Percentiles rank a stretch among this genome's conserved stretches.
phyloP scores from a whole-genome alignment of 2,329 filamentous ascomycete genomes.

The Penicillium hesseltinei region DNA sequence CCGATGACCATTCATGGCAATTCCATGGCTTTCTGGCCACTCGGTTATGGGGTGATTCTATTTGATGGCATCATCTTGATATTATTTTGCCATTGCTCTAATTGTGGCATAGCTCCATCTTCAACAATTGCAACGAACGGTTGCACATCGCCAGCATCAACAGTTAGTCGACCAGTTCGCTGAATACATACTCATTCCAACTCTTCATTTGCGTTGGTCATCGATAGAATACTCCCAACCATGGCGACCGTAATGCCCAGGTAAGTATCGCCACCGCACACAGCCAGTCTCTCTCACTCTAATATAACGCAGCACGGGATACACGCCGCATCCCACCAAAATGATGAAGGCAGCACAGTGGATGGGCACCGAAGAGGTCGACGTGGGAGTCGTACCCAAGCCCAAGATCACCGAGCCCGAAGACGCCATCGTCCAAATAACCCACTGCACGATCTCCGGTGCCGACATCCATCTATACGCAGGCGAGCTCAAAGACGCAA shows the following conservation, averaged over 20 bases:
- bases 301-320: conserved; percentile 17
- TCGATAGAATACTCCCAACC: conserved; percentile 8
- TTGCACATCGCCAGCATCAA: not conserved
- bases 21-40: not conserved
- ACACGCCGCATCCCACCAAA: conserved; percentile 29
- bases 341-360: conserved; percentile 34
- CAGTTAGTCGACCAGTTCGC: not conserved
- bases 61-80: not conserved
- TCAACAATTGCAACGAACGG: not conserved
- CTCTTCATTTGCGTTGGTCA: not conserved
- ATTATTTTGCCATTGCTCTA: not conserved
- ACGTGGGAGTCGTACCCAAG: conserved; percentile 35
- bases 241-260: conserved; percentile 10
- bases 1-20: not conserved
- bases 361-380: conserved; percentile 29
- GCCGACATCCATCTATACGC: conserved; percentile 36
- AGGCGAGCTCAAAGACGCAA: conserved; percentile 29
- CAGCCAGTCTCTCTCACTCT: not conserved
- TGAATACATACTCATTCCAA: not conserved
- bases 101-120: not conserved
- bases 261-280: not conserved
- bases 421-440: conserved; percentile 36
- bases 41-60: not conserved
- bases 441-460: conserved; percentile 35
- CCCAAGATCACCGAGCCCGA: conserved; percentile 32